These are phyloP conservation scores for Golubevia pallescens DNA, from an alignment of 1,284 basidiomycete species.

Conservation along the genomic window DNA sequence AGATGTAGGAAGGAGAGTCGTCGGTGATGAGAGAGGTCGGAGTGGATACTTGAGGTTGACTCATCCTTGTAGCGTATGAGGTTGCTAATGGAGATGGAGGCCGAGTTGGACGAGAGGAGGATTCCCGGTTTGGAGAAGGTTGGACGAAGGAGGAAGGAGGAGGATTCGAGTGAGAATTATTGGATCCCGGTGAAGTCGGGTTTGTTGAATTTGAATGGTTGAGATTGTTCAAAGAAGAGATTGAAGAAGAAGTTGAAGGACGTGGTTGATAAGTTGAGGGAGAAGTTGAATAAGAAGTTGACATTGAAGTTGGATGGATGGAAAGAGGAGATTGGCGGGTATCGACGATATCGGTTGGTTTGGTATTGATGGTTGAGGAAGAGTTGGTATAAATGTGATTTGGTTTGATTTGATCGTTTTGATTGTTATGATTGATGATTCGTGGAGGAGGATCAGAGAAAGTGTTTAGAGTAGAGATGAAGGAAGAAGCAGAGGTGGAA, in stretches of 20 bases:
- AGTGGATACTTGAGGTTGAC: background rate
- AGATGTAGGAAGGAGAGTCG: slow-evolving; percentile 24
- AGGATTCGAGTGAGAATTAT: too few species aligned
- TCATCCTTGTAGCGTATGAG: background rate
- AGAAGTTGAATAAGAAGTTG: too few species aligned
- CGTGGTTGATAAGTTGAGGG: background rate
- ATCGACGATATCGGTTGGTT: too few species aligned
- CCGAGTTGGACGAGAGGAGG: background rate
- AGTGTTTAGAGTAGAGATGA: background rate
- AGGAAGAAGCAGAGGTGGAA: too few species aligned
- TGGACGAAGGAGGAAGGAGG: too few species aligned
- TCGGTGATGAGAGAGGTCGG: background rate
- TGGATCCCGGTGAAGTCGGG: too few species aligned
- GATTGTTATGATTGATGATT: too few species aligned
- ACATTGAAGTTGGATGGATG: background rate
- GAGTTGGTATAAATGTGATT: too few species aligned
- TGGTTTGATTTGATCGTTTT: background rate
- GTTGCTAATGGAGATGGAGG: background rate
- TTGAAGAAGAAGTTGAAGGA: background rate
- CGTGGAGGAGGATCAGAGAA: background rate
- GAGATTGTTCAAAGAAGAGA: background rate
- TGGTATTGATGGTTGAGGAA: too few species aligned
- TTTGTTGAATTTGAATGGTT: background rate
- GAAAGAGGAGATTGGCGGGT: background rate
- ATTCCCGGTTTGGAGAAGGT: slow-evolving; percentile 2